Evolutionary conservation across 129 eudicot species (phyloP), one percentile per base, ranked within the genome.

Genomic region (Flaveria linearis): DNA sequence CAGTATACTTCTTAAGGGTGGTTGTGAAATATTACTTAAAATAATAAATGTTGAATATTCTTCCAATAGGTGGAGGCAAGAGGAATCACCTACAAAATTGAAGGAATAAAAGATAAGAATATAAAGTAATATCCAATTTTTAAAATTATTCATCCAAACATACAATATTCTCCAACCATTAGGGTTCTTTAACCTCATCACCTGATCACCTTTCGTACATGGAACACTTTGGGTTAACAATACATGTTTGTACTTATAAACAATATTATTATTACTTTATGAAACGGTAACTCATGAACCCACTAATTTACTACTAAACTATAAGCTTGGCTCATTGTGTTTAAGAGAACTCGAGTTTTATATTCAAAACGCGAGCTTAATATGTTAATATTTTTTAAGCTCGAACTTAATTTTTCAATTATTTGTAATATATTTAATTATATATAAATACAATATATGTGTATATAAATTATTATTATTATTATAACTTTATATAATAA

Each of bases 81-180:
- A 64, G 47, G 49, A 64, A 64, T 64, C 70, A 64, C 2, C 70
- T 64, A 15, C 42, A 61, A 61, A n/a, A 25, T 10, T 61, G 63
- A 18, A 56, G 23, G 39, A 61, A 23, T 61, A 61, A 10, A 3
- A 33, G 42, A 30, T 14, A 30, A 64, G 70, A 64, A 64, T 64
- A 64, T 33, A 15, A 64, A 64, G 47, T 64, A 33, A n/a, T 36
- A 36, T 33, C 70, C 42, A 16, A 1, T 64, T 36, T 33, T 33
- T 14, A 25, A 15, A 16, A 26, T 14, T 20, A 18, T 56, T 55
- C 30, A 22, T 56, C 23, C 62, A 56, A 56, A 20, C 62, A 56
- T 56, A 20, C 63, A 56, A 56, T 56, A 56, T 56, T 56, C 28
- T 56, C 63, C 4, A 20, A 22, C 52, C 12, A 47, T 47, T 9